These are phyloP conservation scores for Rhytidhysteron rufulum DNA, from an alignment of 2,329 filamentous ascomycete genomes.

Conservation along the genomic window DNA sequence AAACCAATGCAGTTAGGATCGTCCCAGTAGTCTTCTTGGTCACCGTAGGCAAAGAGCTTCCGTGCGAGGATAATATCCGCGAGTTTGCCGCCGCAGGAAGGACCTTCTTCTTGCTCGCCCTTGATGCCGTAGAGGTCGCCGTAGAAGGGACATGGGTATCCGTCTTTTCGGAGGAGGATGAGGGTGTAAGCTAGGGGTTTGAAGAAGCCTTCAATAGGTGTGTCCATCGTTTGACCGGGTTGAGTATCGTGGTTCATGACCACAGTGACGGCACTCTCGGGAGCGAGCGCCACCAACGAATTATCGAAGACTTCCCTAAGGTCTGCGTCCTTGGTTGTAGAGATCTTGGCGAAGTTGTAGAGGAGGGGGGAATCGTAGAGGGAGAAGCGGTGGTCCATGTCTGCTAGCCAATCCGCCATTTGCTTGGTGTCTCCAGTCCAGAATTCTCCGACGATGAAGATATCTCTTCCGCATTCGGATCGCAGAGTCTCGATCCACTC, in stretches of 20 bases:
- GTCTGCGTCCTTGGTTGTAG: conserved; percentile 55
- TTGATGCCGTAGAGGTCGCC: conserved; percentile 65
- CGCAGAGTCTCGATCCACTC: conserved; percentile 60
- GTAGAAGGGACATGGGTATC: conserved; percentile 67
- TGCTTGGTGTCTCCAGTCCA: conserved; percentile 58
- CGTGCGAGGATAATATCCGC: conserved; percentile 59
- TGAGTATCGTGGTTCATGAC: conserved; percentile 72
- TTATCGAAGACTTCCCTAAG: conserved; percentile 61
- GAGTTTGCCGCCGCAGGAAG: conserved; percentile 51
- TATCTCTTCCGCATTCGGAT: conserved; percentile 44
- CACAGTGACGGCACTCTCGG: conserved; percentile 60
- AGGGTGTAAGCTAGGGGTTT: conserved; percentile 69
- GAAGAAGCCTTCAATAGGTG: conserved; percentile 62
- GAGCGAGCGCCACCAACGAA: conserved; percentile 53
- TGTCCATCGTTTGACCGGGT: conserved; percentile 60
- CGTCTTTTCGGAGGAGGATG: conserved; percentile 62
- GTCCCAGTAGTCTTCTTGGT: conserved; percentile 62
- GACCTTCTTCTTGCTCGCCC: conserved; percentile 50
- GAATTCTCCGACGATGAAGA: conserved; percentile 68
- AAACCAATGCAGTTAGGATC: conserved; percentile 59
- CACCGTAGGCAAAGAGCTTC: conserved; percentile 64
- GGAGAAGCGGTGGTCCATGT: conserved; percentile 51
- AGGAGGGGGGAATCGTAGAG: conserved; percentile 68
- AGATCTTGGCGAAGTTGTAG: conserved; percentile 62
- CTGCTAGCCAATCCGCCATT: conserved; percentile 55